A percentile compares a stretch with the other conserved stretches of the same genome.
Evolutionary conservation across 139 green algal species (phyloP).

Genomic region (Coelastrella sp.): DNA sequence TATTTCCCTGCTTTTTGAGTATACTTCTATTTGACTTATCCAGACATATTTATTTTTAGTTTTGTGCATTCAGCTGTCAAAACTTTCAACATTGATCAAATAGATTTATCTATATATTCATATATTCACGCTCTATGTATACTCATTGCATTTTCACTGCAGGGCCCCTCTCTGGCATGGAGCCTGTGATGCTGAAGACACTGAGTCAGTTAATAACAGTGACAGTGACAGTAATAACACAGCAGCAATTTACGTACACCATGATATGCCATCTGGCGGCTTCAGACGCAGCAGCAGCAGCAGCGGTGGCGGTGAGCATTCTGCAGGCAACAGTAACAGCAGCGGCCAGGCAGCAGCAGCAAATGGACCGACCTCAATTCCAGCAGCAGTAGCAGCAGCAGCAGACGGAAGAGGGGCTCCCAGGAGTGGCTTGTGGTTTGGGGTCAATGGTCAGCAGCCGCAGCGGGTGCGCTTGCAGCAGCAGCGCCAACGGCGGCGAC

Average conservation of each 20-base stretch:
- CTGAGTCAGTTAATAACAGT: background rate
- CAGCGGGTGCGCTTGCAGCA: background rate
- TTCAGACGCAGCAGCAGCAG: constrained; percentile 18
- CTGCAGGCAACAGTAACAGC: background rate
- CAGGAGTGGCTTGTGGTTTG: background rate
- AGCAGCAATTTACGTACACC: constrained; percentile 38
- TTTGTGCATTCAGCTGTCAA: no score
- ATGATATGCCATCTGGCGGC: constrained; percentile 21
- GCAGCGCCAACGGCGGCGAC: background rate
- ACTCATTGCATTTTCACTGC: background rate
- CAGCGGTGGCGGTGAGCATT: background rate
- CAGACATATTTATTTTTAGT: no score
- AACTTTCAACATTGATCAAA: no score
- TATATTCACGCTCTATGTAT: background rate
- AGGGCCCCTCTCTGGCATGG: constrained; percentile 49
- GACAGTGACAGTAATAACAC: background rate
- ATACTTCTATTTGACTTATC: no score
- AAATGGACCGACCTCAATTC: background rate
- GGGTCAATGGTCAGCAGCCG: background rate
- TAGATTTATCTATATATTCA: background rate
- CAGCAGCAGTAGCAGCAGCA: constrained; percentile 28
- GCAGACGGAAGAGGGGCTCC: background rate
- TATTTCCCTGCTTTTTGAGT: no score
- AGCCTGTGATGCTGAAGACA: background rate
- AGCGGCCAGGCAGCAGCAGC: constrained; percentile 20